Base-by-base conservation (phyloP, 345 rosid genomes). In the Populus pruinosa region DNA sequence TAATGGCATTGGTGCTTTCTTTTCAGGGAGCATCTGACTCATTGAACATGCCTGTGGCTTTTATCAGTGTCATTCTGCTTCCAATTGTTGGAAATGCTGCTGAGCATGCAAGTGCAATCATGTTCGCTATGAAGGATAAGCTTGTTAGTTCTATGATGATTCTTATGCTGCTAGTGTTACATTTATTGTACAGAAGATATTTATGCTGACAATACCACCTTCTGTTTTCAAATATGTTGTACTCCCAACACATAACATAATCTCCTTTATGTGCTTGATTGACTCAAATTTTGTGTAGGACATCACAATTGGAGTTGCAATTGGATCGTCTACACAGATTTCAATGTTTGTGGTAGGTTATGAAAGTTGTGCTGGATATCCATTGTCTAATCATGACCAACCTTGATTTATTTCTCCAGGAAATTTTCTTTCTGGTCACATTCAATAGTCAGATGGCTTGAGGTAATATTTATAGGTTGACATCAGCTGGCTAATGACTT, bases 1-100 rank as follows among this genome's bases (percentile, higher is more conserved):
- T 38, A 23, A 21, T 53, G 20, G 50, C 36, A 38, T 61, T 25
- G 43, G 27, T 62, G 18, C 53, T 62, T 62, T 61, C 69, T 38
- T 38, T 69, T 33, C 66, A 93, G 97, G 98, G 93, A 71, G 90
- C 97, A 61, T 92, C 97, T 1, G 81, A 76, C 31, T 79, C 97
- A 35, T 90, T 92, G 94, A 78, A 83, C 44, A 84, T 93, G 62
- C 94, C 97, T 35, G 73, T 93, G 72, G 79, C 95, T 25, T 93
- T 93, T 83, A 93, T 92, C 66, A 89, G 98, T 76, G 97, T 93
- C 39, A 90, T 92, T 81, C 81, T 93, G 83, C 98, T 93, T 75
- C 98, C 98, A 41, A 92, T 93, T 71, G 96, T 93, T 18, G 98
- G 98, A 65, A 93, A 93, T 80, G 97, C 98, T 18, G 97, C 97